Conservation (phyloP, 352 stramenopile species). For the Phytophthora tentaculata region DNA sequence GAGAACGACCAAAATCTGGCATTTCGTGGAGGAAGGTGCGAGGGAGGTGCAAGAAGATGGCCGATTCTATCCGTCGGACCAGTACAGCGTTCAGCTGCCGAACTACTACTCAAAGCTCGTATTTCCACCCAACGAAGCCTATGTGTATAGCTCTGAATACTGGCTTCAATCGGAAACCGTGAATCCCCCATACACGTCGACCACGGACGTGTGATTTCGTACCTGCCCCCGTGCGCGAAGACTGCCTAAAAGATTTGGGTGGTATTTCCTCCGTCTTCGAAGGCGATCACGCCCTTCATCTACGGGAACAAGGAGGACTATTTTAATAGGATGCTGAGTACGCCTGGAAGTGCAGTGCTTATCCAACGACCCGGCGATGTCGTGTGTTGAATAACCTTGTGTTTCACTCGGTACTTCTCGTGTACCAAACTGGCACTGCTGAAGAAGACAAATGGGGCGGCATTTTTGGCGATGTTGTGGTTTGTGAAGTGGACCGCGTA, state of each 20-base stretch:
- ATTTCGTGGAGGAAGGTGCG: not conserved
- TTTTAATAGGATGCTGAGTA: not conserved
- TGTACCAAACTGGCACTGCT: not conserved
- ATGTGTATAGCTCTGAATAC: constrained; percentile 1
- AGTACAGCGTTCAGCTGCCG: not conserved
- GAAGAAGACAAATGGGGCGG: not conserved
- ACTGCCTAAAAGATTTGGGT: constrained; percentile 13
- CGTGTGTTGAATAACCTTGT: constrained; percentile 5
- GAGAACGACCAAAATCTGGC: not conserved
- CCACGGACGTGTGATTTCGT: constrained; percentile 5
- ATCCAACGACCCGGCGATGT: constrained; percentile 1
- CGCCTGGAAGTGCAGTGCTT: too few species aligned
- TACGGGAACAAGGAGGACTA: not conserved
- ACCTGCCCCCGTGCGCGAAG: constrained; percentile 2
- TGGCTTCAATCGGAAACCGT: constrained; percentile 8
- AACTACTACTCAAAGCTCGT: not conserved
- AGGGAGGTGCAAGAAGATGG: not conserved
- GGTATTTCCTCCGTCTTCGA: not conserved
- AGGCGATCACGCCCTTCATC: not conserved
- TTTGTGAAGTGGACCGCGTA: not conserved
- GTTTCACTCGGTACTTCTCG: not conserved
- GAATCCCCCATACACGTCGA: constrained; percentile 11
- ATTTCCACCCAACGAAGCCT: not conserved
- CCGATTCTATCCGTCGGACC: not conserved
- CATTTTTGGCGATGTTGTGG: constrained; percentile 1